phyloP scores from a whole-genome alignment of 73 alveolate species.

The Stentor roeselii region DNA sequence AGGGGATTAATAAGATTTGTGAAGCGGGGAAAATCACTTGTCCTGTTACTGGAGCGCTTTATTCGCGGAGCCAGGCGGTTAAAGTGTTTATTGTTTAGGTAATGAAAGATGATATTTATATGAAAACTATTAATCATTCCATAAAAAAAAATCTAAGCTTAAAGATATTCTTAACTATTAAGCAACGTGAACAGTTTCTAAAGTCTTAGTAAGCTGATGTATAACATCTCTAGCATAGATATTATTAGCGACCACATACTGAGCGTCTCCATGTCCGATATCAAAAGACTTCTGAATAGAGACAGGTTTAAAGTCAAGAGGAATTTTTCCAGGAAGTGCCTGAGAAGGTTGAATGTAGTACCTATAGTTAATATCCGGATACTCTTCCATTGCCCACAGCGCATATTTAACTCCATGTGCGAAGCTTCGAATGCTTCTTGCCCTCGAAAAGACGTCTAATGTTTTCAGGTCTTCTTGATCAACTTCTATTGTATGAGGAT shows the following conservation, averaged over 20 bases:
- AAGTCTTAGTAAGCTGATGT: too few species aligned
- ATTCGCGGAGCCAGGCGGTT: background rate
- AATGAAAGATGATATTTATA: too few species aligned
- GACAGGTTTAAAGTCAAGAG: conserved; percentile 37
- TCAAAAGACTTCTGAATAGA: conserved; percentile 37
- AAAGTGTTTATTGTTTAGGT: background rate
- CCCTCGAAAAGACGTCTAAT: conserved; percentile 47
- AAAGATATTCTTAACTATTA: too few species aligned
- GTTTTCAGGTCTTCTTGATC: conserved; percentile 22
- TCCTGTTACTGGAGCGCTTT: conserved; percentile 8
- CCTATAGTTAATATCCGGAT: conserved; percentile 58
- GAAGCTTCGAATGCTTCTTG: conserved; percentile 36
- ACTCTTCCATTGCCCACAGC: conserved; percentile 36
- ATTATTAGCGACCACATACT: conserved; percentile 27
- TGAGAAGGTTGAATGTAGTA: conserved; percentile 44
- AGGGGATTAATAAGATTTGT: conserved; percentile 4
- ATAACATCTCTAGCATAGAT: conserved; percentile 23
- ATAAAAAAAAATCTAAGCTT: too few species aligned
- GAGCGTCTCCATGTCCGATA: conserved; percentile 49
- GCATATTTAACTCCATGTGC: conserved; percentile 27
- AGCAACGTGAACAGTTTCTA: too few species aligned
- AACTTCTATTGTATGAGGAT: conserved; percentile 21
- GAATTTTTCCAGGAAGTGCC: conserved; percentile 33
- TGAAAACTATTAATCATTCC: too few species aligned
- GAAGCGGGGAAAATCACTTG: background rate